These are phyloP conservation scores for Fraxinus platypoda DNA, from an alignment of 305 asterid species.

Conservation along the genomic window DNA sequence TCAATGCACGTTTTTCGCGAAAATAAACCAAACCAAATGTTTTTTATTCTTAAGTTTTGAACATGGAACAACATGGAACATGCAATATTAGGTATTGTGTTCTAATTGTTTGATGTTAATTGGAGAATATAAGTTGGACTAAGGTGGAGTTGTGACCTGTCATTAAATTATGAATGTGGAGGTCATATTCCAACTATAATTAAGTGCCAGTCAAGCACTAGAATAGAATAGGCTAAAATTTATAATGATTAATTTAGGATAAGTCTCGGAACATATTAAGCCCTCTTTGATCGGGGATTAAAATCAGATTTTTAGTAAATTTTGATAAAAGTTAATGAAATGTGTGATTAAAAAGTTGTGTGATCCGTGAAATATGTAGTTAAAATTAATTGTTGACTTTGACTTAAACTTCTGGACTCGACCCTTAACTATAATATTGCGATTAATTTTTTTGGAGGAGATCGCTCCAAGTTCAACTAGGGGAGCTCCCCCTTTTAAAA, in stretches of 20 bases:
- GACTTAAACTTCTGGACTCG: too few species aligned
- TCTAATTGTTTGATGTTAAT: neutral
- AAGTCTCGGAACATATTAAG: neutral
- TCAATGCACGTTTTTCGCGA: neutral
- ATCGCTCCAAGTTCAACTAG: too few species aligned
- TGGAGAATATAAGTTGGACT: neutral
- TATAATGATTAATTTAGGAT: neutral
- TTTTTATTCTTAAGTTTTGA: neutral
- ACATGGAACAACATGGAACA: neutral
- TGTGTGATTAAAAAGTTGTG: too few species aligned
- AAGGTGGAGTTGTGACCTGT: neutral
- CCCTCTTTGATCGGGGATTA: too few species aligned
- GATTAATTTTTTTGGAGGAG: too few species aligned
- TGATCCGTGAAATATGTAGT: too few species aligned
- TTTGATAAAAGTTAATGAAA: too few species aligned
- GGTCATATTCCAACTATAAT: neutral
- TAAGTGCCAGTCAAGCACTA: neutral
- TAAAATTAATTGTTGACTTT: too few species aligned
- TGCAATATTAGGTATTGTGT: neutral
- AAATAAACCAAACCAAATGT: neutral
- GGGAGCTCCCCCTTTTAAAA: too few species aligned
- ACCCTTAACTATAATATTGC: too few species aligned
- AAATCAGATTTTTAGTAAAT: too few species aligned
- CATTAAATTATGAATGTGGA: neutral
- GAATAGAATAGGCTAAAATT: neutral